phyloP scores from a whole-genome alignment of 306 rosid genomes.

The Vigna unguiculata region DNA sequence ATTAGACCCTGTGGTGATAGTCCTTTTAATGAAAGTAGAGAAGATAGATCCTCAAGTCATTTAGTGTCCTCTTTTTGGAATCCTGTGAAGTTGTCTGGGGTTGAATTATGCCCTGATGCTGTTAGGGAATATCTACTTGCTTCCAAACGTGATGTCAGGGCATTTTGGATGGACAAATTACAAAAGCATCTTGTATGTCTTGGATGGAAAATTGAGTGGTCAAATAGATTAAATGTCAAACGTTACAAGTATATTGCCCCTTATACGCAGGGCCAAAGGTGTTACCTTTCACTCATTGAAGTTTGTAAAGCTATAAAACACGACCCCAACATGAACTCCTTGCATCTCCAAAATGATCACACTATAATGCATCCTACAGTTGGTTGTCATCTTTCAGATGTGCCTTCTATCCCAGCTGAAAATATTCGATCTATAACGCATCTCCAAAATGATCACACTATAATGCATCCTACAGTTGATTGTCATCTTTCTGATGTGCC shows the following conservation, averaged over 20 bases:
- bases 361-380: conserved; percentile 28
- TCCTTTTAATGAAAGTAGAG: neutral
- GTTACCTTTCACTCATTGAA: conserved; percentile 53
- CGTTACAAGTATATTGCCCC: conserved; percentile 54
- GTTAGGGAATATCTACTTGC: conserved; percentile 45
- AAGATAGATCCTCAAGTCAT: conserved; percentile 17
- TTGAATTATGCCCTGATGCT: conserved; percentile 59
- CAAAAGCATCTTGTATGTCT: conserved; percentile 63
- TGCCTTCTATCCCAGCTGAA: conserved; percentile 23
- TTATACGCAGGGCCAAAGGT: conserved; percentile 23
- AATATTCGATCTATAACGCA: neutral
- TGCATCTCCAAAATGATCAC: conserved; percentile 40
- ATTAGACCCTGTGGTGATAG: neutral
- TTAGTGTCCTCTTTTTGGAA: conserved; percentile 36
- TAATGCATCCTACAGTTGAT: conserved; percentile 22
- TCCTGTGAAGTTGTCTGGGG: conserved; percentile 46
- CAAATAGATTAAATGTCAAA: accelerated
- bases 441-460: conserved; percentile 41
- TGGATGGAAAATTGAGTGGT: conserved; percentile 72
- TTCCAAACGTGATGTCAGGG: neutral
- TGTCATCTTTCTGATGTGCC: conserved; percentile 23
- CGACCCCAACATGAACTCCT: conserved; percentile 35
- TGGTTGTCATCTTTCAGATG: conserved; percentile 24
- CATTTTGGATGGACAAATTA: conserved; percentile 25
- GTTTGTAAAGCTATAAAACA: conserved; percentile 53